phyloP scores from a whole-genome alignment of 108 stramenopile species.

The Fragilariopsis cylindrus region DNA sequence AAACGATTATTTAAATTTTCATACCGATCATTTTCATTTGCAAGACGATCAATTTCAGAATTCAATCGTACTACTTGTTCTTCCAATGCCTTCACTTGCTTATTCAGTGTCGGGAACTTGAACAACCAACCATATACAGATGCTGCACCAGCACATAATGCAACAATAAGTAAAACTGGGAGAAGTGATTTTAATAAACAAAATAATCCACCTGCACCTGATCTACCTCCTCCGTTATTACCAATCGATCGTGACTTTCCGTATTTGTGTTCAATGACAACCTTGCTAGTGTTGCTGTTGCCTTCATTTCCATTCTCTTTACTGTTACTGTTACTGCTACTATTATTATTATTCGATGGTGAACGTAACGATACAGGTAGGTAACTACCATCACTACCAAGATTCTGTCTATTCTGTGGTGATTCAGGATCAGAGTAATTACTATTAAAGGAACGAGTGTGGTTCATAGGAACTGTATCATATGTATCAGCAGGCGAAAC shows the following conservation, averaged over 20 bases:
- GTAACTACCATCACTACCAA: background rate
- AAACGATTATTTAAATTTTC: slow-evolving; percentile 26
- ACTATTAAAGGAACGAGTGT: background rate
- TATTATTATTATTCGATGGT: background rate
- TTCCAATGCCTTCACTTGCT: slow-evolving; percentile 36
- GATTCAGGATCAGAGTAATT: background rate
- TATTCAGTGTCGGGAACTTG: slow-evolving; percentile 40
- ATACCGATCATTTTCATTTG: slow-evolving; percentile 34
- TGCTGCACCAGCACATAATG: background rate
- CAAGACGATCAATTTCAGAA: slow-evolving; percentile 20
- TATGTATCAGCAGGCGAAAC: slow-evolving; percentile 4
- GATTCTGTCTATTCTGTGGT: background rate
- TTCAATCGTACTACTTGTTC: slow-evolving; percentile 26
- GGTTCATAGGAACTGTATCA: slow-evolving; percentile 1
- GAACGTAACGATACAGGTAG: background rate
- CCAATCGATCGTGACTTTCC: slow-evolving; percentile 5
- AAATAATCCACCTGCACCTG: background rate
- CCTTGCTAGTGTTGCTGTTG: background rate
- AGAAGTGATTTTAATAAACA: background rate
- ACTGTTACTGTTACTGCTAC: background rate
- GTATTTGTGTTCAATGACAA: slow-evolving; percentile 6
- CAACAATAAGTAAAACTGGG: background rate
- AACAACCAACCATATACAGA: slow-evolving; percentile 29
- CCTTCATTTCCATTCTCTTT: background rate
- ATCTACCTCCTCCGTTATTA: background rate